A percentile compares a stretch with the other conserved stretches of the same genome.
phyloP scores from a whole-genome alignment of 1,284 basidiomycete species.

The Cystobasidium sp. region DNA sequence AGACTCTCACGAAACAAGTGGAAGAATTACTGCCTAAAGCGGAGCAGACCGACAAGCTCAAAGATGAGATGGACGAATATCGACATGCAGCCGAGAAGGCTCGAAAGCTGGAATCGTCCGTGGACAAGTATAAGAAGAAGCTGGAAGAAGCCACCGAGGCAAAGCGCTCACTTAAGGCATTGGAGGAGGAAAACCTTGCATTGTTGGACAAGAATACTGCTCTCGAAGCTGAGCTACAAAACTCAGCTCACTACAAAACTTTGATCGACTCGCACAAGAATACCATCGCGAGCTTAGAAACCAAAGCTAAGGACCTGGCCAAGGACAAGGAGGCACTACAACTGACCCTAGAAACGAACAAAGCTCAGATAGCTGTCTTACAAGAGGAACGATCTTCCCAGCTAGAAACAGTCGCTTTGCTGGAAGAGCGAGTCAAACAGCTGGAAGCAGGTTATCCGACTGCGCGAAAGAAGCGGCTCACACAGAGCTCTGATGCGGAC shows the following conservation, averaged over 20 bases:
- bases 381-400: conserved; percentile 65
- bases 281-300: conserved; percentile 81
- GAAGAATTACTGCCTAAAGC: conserved; percentile 81
- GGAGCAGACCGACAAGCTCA: conserved; percentile 75
- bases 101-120: conserved; percentile 92
- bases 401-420: conserved; percentile 81
- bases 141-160: conserved; percentile 90
- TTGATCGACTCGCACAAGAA: conserved; percentile 90
- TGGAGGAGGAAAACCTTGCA: conserved; percentile 90
- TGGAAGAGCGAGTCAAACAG: conserved; percentile 89
- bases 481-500: conserved; percentile 44
- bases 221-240: conserved; percentile 86
- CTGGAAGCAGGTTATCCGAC: conserved; percentile 63
- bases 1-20: conserved; percentile 68
- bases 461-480: conserved; percentile 46
- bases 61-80: conserved; percentile 93
- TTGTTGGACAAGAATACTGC: conserved; percentile 88
- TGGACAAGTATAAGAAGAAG: conserved; percentile 99
- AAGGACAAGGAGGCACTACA: conserved; percentile 71
- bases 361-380: conserved; percentile 59
- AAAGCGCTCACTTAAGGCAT: conserved; percentile 72
- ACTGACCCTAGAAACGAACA: conserved; percentile 72
- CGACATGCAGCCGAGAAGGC: conserved; percentile 75
- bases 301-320: conserved; percentile 67
- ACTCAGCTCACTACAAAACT: conserved; percentile 81